phyloP scores from a whole-genome alignment of 768 basidiomycete genomes.

The Mycena indigotica region DNA sequence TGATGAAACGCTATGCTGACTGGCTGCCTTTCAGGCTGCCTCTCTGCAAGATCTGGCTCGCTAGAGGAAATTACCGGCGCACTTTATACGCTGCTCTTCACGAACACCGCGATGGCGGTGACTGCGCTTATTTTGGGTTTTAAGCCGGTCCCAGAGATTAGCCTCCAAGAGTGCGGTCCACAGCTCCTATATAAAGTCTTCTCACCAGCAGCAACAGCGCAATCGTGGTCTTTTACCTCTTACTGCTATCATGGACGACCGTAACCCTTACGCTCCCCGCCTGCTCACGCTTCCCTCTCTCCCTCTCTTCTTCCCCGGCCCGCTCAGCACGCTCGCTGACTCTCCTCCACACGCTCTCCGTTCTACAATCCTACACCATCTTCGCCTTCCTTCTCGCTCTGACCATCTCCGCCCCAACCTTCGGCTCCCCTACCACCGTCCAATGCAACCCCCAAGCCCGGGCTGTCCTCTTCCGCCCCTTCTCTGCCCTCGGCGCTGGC shows the following conservation, averaged over 20 bases:
- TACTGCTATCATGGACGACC: constrained; percentile 24
- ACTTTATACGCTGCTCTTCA: constrained; percentile 21
- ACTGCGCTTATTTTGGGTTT: constrained; percentile 25
- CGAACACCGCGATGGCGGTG: constrained; percentile 24
- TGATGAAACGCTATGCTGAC: neutral
- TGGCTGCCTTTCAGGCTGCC: constrained; percentile 11
- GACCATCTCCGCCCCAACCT: constrained; percentile 14
- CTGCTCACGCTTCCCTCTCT: constrained; percentile 14
- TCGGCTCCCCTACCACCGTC: constrained; percentile 6
- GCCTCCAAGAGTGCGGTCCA: constrained; percentile 22
- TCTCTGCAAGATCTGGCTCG: constrained; percentile 18
- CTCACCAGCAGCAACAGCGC: constrained; percentile 10
- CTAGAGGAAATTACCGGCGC: constrained; percentile 21
- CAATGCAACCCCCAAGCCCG: constrained; percentile 15
- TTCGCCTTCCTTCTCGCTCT: constrained; percentile 22
- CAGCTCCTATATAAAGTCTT: neutral
- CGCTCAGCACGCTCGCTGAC: neutral
- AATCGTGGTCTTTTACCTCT: constrained; percentile 24
- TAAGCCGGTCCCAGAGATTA: constrained; percentile 19
- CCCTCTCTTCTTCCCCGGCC: constrained; percentile 2
- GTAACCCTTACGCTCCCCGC: constrained; percentile 22
- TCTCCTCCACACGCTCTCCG: constrained; percentile 20
- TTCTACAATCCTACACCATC: constrained; percentile 23
- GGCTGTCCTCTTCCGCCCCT: constrained; percentile 21
- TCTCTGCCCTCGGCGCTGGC: constrained; percentile 18